phyloP scores from a whole-genome alignment of 345 rosid genomes.

The Populus euphratica region DNA sequence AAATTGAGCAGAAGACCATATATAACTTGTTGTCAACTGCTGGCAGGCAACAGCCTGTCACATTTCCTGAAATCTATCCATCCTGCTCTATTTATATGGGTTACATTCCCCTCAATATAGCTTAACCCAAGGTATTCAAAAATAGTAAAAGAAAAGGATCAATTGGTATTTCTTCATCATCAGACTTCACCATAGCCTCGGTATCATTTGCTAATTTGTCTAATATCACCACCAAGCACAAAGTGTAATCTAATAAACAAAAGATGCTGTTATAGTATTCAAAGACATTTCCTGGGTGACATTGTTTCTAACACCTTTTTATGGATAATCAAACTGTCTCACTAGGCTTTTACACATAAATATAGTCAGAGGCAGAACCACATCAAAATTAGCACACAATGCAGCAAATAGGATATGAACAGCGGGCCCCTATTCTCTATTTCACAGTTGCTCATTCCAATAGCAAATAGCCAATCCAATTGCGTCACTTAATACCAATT shows the following conservation, averaged over 20 bases:
- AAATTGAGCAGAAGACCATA: neutral
- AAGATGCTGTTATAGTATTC: neutral
- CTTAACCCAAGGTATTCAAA: neutral
- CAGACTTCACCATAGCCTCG: neutral
- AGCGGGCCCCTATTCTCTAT: neutral
- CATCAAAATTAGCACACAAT: neutral
- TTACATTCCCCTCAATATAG: neutral
- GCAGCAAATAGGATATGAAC: neutral
- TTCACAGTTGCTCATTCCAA: neutral
- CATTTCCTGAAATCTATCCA: conserved; percentile 2
- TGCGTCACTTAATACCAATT: neutral
- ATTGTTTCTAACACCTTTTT: neutral
- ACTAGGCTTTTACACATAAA: neutral
- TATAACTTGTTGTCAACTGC: neutral
- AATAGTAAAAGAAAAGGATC: neutral
- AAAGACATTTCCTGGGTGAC: neutral
- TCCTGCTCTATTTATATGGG: neutral
- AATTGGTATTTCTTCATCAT: neutral
- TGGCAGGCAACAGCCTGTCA: neutral
- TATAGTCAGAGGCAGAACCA: neutral
- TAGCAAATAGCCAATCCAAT: neutral
- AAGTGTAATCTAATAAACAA: neutral
- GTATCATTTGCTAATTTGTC: neutral
- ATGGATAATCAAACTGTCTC: neutral
- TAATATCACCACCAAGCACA: neutral